Conservation (phyloP, 2,329 filamentous ascomycete species). For the Juglanconis sp. region DNA sequence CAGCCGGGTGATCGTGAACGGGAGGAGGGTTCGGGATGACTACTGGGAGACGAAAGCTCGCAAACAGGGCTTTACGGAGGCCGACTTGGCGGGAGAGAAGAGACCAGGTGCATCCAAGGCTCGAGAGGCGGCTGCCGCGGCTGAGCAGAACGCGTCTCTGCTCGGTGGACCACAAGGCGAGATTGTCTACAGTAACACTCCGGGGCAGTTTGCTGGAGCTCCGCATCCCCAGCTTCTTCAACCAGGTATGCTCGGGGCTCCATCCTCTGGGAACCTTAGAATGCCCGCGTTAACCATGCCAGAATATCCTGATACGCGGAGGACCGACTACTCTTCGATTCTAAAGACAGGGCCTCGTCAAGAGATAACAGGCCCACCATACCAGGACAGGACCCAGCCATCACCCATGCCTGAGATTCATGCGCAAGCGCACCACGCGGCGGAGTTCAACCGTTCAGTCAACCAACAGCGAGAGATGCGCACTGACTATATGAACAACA, state of each 20-base stretch:
- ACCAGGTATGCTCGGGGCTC: slow-evolving; percentile 66
- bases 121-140: slow-evolving; percentile 74
- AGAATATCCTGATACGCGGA: slow-evolving; percentile 72
- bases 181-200: slow-evolving; percentile 80
- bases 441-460: slow-evolving; percentile 84
- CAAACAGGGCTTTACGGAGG: slow-evolving; percentile 97
- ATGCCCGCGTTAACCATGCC: slow-evolving; percentile 83
- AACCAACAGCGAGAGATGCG: slow-evolving; percentile 78
- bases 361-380: slow-evolving; percentile 82
- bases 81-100: slow-evolving; percentile 93
- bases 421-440: slow-evolving; percentile 81
- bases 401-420: slow-evolving; percentile 75
- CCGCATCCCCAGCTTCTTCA: slow-evolving; percentile 68
- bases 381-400: slow-evolving; percentile 80
- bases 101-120: slow-evolving; percentile 87
- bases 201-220: slow-evolving; percentile 62
- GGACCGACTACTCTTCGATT: slow-evolving; percentile 79
- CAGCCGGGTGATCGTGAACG: slow-evolving; percentile 86
- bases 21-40: slow-evolving; percentile 88
- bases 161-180: slow-evolving; percentile 73
- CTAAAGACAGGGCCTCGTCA: slow-evolving; percentile 76
- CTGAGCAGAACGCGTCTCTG: slow-evolving; percentile 56
- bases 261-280: slow-evolving; percentile 59
- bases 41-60: slow-evolving; percentile 98
- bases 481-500: slow-evolving; percentile 72